phyloP scores from a whole-genome alignment of 2,329 filamentous ascomycete genomes.

The Knufia fluminis region DNA sequence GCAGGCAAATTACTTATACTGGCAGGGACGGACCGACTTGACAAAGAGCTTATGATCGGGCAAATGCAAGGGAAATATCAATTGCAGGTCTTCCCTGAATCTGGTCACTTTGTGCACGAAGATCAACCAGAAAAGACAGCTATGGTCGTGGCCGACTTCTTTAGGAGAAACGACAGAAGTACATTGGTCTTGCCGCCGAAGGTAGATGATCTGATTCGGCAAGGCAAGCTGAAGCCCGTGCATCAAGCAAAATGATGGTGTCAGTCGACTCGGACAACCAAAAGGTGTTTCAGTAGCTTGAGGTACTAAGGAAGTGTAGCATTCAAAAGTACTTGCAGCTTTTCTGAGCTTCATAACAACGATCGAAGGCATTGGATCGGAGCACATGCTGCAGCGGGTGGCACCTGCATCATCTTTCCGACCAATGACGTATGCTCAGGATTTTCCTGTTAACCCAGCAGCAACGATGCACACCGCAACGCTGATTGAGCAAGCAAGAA shows the following conservation, averaged over 20 bases:
- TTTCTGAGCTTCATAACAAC: too few relatives aligned
- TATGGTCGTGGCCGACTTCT: slow-evolving; percentile 77
- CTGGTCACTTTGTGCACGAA: slow-evolving; percentile 94
- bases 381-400: too few relatives aligned
- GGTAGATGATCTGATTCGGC: slow-evolving; percentile 58
- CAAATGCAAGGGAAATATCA: slow-evolving; percentile 99
- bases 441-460: too few relatives aligned
- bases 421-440: too few relatives aligned
- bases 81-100: slow-evolving; percentile 85
- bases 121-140: slow-evolving; percentile 88
- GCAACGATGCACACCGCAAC: too few relatives aligned
- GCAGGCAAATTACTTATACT: slow-evolving; percentile 70
- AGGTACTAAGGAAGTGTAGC: too few relatives aligned
- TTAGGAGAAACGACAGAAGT: slow-evolving; percentile 79
- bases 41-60: slow-evolving; percentile 87
- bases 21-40: slow-evolving; percentile 79
- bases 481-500: too few relatives aligned
- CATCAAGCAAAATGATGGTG: neutral
- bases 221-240: slow-evolving; percentile 21
- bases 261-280: neutral
- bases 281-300: too few relatives aligned
- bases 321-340: too few relatives aligned
- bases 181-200: slow-evolving; percentile 83
- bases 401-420: too few relatives aligned
- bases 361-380: too few relatives aligned